A percentile compares a stretch with the other conserved stretches of the same genome.
Conservation (phyloP, 305 asterid genomes). For the Solanum hybrid region DNA sequence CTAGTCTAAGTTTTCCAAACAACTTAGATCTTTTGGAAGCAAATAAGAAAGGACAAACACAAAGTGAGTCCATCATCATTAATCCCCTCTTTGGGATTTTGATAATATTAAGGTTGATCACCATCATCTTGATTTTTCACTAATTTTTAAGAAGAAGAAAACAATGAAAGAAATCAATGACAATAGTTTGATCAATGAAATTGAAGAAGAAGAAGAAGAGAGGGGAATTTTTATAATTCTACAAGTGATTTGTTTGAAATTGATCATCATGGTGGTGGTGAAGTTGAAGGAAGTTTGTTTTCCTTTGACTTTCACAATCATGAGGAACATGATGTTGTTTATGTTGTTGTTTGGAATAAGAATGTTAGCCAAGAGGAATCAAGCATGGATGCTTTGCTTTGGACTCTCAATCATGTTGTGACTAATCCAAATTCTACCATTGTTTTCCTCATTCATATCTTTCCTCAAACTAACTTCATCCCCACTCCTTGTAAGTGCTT, state of each 20-base stretch:
- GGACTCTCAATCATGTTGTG: slow-evolving; percentile 36
- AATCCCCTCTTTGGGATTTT: not conserved
- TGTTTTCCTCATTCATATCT: slow-evolving; percentile 53
- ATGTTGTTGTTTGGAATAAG: slow-evolving; percentile 38
- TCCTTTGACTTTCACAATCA: slow-evolving; percentile 22
- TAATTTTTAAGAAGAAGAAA: not conserved
- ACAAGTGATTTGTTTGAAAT: slow-evolving; percentile 14
- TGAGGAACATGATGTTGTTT: slow-evolving; percentile 27
- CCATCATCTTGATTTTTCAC: not conserved
- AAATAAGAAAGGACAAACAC: not conserved
- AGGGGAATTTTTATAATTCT: slow-evolving; percentile 17
- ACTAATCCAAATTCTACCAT: slow-evolving; percentile 19
- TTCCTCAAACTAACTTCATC: slow-evolving; percentile 51
- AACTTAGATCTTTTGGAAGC: not conserved
- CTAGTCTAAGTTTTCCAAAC: not conserved
- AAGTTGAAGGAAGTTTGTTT: slow-evolving; percentile 20
- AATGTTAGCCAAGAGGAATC: slow-evolving; percentile 17
- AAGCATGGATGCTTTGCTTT: slow-evolving; percentile 62
- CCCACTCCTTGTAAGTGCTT: slow-evolving; percentile 55
- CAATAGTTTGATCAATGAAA: not conserved
- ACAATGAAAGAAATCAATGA: slow-evolving; percentile 3
- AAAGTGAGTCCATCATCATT: not conserved
- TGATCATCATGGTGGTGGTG: slow-evolving; percentile 14
- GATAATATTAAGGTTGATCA: not conserved
- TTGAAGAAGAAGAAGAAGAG: slow-evolving; percentile 39